phyloP scores from a whole-genome alignment of 768 basidiomycete species.

The Leccinum ochraceum region DNA sequence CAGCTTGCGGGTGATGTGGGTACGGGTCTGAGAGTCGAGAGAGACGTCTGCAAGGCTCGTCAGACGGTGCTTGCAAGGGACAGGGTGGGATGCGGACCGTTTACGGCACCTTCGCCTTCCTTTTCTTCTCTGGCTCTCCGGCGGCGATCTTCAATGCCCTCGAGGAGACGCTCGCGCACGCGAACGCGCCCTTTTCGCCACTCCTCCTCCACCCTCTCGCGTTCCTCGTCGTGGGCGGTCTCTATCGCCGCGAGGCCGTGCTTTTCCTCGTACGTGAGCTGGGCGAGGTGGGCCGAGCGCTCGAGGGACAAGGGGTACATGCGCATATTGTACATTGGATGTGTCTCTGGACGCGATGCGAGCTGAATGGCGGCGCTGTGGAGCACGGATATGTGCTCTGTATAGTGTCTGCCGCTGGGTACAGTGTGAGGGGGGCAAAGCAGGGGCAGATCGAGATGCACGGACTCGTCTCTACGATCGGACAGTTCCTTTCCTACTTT shows the following conservation, averaged over 20 bases:
- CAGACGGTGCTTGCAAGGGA: constrained; percentile 3
- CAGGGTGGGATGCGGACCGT: constrained; percentile 39
- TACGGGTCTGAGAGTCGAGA: constrained; percentile 66
- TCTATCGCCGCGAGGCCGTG: constrained; percentile 66
- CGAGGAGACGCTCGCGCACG: constrained; percentile 74
- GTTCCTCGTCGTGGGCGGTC: constrained; percentile 76
- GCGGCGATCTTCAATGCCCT: constrained; percentile 83
- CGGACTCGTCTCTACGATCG: constrained; percentile 77
- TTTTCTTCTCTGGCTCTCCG: constrained; percentile 83
- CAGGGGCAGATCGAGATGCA: constrained; percentile 13
- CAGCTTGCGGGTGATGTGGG: constrained; percentile 70
- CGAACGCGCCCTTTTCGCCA: constrained; percentile 74
- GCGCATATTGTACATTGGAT: constrained; percentile 66
- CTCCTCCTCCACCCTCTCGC: constrained; percentile 79
- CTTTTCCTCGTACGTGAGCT: constrained; percentile 66
- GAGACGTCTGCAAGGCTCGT: constrained; percentile 55
- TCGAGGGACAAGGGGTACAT: constrained; percentile 74
- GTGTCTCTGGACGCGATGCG: constrained; percentile 65
- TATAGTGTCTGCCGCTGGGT: constrained; percentile 58
- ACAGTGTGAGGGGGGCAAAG: constrained; percentile 14
- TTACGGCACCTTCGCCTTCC: constrained; percentile 81
- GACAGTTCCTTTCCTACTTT: constrained; percentile 72
- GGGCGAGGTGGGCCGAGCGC: constrained; percentile 71
- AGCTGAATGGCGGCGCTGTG: constrained; percentile 61
- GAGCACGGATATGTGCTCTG: constrained; percentile 63